These are phyloP conservation scores for Fusarium temperatum DNA, from an alignment of 2,329 filamentous ascomycete species.

Conservation along the genomic window DNA sequence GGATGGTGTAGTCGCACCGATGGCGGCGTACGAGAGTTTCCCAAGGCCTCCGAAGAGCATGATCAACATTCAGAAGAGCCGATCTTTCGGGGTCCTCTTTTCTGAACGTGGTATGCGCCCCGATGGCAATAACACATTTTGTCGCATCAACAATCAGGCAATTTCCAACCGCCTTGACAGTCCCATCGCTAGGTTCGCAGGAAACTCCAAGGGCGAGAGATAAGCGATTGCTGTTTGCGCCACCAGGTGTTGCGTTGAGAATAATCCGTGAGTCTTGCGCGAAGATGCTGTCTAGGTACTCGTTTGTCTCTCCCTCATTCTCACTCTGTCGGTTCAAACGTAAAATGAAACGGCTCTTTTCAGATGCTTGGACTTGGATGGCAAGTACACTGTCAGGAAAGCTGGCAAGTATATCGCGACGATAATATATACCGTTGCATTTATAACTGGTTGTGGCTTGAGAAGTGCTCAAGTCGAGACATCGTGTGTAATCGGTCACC, in stretches of 20 bases:
- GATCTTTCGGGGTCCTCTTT: conserved; percentile 20
- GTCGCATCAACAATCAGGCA: conserved; percentile 12
- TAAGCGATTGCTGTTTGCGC: conserved; percentile 30
- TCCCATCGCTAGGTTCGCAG: background rate
- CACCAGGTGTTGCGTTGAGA: conserved; percentile 35
- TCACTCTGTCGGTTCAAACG: conserved; percentile 38
- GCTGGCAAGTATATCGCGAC: conserved; percentile 53
- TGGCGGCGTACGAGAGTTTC: conserved; percentile 12
- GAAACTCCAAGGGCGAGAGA: conserved; percentile 24
- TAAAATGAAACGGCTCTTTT: conserved; percentile 35
- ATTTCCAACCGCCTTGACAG: conserved; percentile 28
- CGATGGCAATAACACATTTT: conserved; percentile 30
- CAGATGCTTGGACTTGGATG: conserved; percentile 28
- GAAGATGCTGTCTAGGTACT: conserved; percentile 37
- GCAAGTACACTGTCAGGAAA: conserved; percentile 51
- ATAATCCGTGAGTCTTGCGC: conserved; percentile 22
- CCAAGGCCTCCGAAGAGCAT: conserved; percentile 33
- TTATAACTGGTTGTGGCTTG: conserved; percentile 50
- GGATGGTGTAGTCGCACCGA: conserved; percentile 28
- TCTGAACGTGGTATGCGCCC: conserved; percentile 38
- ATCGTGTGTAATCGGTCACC: conserved; percentile 47
- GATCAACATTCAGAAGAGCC: conserved; percentile 37
- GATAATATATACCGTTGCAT: conserved; percentile 42
- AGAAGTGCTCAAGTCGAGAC: conserved; percentile 50
- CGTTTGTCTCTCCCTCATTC: conserved; percentile 40